These are phyloP conservation scores for Nitzschia sp. DNA, from an alignment of 108 stramenopile species.

Conservation along the genomic window DNA sequence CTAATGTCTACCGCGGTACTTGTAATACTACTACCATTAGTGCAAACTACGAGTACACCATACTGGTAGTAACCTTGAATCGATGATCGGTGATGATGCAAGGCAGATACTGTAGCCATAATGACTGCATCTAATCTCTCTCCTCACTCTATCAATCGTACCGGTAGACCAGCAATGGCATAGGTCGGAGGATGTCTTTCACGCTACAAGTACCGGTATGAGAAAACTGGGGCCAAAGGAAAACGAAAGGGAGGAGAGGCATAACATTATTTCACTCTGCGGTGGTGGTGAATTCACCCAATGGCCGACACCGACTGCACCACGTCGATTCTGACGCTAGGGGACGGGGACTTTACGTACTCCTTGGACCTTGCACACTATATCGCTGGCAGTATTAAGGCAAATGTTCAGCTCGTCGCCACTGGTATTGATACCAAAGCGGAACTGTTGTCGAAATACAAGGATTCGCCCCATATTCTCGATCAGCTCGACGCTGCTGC, in stretches of 20 bases:
- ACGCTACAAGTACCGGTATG: not conserved
- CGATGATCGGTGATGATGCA: too few relatives aligned
- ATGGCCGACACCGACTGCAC: not conserved
- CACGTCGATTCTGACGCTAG: constrained; percentile 41
- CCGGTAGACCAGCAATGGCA: not conserved
- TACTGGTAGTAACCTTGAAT: too few relatives aligned
- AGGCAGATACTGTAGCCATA: too few relatives aligned
- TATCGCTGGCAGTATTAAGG: constrained; percentile 19
- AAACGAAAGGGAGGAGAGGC: too few relatives aligned
- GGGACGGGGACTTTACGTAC: constrained; percentile 89
- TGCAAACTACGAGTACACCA: too few relatives aligned
- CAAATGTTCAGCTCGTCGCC: constrained; percentile 35
- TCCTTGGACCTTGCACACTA: constrained; percentile 73
- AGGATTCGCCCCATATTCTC: constrained; percentile 50
- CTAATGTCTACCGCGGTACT: too few relatives aligned
- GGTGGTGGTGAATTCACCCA: not conserved
- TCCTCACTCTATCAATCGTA: too few relatives aligned
- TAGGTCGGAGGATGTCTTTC: not conserved
- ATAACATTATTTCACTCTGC: too few relatives aligned
- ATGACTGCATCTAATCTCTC: too few relatives aligned
- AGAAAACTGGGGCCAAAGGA: too few relatives aligned
- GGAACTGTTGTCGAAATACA: constrained; percentile 48
- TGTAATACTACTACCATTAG: too few relatives aligned
- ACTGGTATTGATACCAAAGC: constrained; percentile 69
- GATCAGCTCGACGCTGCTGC: constrained; percentile 26